phyloP scores from a whole-genome alignment of 371 early-diverging fungal genomes.

The Rhizopus arrhizus region DNA sequence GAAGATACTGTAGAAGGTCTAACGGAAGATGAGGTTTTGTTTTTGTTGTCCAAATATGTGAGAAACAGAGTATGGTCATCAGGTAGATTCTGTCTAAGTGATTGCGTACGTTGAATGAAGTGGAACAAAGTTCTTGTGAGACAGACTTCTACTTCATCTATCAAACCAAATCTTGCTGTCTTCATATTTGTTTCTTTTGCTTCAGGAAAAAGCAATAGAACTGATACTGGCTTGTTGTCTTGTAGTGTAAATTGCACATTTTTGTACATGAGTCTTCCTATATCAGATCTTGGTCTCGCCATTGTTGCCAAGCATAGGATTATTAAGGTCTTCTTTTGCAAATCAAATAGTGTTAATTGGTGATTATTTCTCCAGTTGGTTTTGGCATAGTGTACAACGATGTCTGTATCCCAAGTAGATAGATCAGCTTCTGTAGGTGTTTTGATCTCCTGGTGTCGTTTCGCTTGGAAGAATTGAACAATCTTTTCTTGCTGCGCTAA shows the following conservation, averaged over 20 bases:
- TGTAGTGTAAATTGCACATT: not conserved
- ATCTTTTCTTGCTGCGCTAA: not conserved
- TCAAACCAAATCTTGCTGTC: not conserved
- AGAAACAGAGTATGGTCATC: constrained; percentile 4
- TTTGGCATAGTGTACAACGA: not conserved
- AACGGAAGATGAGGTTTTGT: constrained; percentile 1
- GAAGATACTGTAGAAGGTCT: constrained; percentile 6
- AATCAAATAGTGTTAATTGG: not conserved
- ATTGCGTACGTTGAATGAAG: not conserved
- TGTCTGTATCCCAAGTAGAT: not conserved
- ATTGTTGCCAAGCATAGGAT: constrained; percentile 16
- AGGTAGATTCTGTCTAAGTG: not conserved
- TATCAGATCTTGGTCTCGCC: constrained; percentile 14
- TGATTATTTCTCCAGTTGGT: not conserved
- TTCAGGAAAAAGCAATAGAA: not conserved
- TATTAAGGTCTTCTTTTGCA: constrained; percentile 13
- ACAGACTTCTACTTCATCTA: constrained; percentile 2
- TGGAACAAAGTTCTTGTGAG: not conserved
- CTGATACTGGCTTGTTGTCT: not conserved
- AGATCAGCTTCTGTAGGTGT: not conserved
- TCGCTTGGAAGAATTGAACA: constrained; percentile 9
- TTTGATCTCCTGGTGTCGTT: not conserved
- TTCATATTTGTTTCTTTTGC: constrained; percentile 16
- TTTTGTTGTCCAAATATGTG: not conserved
- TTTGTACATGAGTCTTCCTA: constrained; percentile 1